A percentile compares a stretch with the other conserved stretches of the same genome.
These are phyloP conservation scores for Trichoderma aggressivum DNA, from an alignment of 2,329 filamentous ascomycete genomes.

Conservation along the genomic window DNA sequence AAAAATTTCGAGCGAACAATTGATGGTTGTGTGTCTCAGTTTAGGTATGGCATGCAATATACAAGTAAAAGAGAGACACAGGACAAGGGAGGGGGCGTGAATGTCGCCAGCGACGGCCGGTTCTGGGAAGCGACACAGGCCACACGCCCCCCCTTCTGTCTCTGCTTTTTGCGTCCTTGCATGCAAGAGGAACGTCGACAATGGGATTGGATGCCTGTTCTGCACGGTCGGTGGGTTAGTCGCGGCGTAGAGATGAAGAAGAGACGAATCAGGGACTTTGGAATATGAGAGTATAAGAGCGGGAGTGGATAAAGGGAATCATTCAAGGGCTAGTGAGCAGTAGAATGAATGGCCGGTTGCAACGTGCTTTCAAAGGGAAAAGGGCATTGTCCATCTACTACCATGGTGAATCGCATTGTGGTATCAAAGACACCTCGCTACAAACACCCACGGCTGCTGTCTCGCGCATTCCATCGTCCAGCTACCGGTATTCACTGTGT, in stretches of 20 bases:
- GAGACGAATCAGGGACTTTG: neutral
- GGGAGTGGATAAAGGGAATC: neutral
- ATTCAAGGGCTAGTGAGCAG: neutral
- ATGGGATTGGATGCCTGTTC: constrained; percentile 7
- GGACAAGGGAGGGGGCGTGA: constrained; percentile 2
- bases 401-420: neutral
- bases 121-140: neutral
- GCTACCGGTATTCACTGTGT: neutral
- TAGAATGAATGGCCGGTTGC: neutral
- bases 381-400: neutral
- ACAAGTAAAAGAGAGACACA: neutral
- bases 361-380: neutral
- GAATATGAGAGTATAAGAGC: neutral
- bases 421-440: neutral
- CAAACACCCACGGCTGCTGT: neutral
- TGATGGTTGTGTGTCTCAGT: constrained; percentile 2
- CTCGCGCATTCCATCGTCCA: neutral
- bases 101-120: neutral
- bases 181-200: constrained; percentile 14
- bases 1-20: neutral
- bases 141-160: constrained; percentile 1
- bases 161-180: constrained; percentile 11
- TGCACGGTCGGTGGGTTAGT: neutral
- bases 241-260: neutral
- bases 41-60: constrained; percentile 11